A percentile compares a stretch with the other conserved stretches of the same genome.
These are phyloP conservation scores for Trichoderma semiorbis DNA, from an alignment of 2,329 filamentous ascomycete genomes.

Conservation along the genomic window DNA sequence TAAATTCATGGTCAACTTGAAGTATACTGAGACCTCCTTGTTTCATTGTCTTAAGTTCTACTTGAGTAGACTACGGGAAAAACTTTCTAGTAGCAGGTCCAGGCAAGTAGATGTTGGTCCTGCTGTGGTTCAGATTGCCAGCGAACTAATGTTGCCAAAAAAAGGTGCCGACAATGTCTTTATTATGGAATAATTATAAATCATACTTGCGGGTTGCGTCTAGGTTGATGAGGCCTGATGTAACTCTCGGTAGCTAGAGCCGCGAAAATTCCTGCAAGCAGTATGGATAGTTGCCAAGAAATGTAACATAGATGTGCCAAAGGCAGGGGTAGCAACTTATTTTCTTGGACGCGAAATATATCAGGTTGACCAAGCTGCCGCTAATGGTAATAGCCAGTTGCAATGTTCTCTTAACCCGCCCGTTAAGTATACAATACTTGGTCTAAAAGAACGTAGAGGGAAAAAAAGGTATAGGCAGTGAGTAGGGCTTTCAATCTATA, in stretches of 20 bases:
- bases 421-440: background rate
- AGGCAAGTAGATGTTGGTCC: background rate
- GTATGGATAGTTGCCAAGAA: background rate
- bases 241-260: background rate
- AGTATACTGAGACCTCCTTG: background rate
- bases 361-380: background rate
- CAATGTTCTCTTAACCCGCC: background rate
- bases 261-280: background rate
- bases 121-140: background rate
- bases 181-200: background rate
- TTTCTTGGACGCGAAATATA: background rate
- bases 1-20: background rate
- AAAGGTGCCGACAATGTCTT: background rate
- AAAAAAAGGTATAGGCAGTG: background rate
- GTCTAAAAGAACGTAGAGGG: background rate
- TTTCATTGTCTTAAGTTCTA: background rate
- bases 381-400: background rate
- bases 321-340: background rate
- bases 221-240: background rate
- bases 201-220: background rate
- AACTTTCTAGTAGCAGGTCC: too few relatives aligned
- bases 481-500: background rate
- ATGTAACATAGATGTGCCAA: background rate
- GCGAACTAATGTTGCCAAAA: background rate
- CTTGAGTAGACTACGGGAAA: background rate